Evolutionary conservation across 805 yeast genomes (phyloP), one percentile per base, ranked within the genome.

Genomic region (Nakazawaea sp.): DNA sequence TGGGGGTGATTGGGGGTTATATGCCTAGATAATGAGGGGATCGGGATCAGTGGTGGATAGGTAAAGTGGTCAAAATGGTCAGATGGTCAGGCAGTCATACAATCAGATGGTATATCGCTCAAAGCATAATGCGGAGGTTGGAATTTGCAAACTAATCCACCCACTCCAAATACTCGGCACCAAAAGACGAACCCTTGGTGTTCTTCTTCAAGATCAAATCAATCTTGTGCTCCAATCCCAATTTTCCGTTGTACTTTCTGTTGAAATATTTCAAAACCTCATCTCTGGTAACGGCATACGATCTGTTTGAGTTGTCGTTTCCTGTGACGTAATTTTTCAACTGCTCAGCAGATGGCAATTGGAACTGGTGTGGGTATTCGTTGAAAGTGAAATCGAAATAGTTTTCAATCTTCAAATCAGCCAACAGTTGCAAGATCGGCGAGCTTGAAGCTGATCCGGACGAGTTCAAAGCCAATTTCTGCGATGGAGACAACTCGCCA

Each of bases 321-420:
- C 95, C 94, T 21, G 75, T 74, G 38, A 89, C 75, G 56, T 72
- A 85, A 35, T 65, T 63, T 49, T 70, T 72, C 40, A 90, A 68
- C 42, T 77, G 82, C 26, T 55, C 44, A 58, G 83, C 86, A 10
- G 75, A 65, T 35, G 97, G 97, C 46, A 92, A 68, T 21, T 95
- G 96, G 70, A 76, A 81, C 50, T 73, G 62, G 62, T 66, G 74
- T 26, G 88, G 87, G 46, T 75, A 75, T 16, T 55, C 45, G 28
- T 52, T 53, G 54, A 51, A 60, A 35, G 58, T 46, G 33, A 68
- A 54, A 30, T 62, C 62, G 38, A 63, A 58, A 45, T 54, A 68
- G 32, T 53, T 51, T 10, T 62, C 48, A 44, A 72, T 61, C 41
- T 64, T 59, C 10, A 72, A 64, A 7, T 45, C 35, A 4, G 53